Evolutionary conservation across 1,139 yeast species (phyloP), one percentile per base, ranked within the genome.

Genomic region (Schwanniomyces etchellsii): DNA sequence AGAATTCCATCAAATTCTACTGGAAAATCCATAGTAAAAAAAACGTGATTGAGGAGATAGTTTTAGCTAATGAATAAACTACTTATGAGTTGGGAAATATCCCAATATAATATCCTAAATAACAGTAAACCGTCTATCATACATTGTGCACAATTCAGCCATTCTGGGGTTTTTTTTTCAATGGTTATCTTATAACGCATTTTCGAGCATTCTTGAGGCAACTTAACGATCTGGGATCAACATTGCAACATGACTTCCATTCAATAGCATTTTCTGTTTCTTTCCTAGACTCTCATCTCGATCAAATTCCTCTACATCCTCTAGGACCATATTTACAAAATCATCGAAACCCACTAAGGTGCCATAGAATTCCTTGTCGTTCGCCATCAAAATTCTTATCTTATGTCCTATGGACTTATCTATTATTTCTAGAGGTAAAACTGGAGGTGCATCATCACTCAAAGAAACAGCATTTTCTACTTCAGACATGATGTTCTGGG

Each of bases 331-430:
- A 56, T 91, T 91, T 38, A 91, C 97, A 48, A 81, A 89, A 55
- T 91, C 97, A 55, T 91, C 98, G 55, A 91, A 89, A 1, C 97
- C 98, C 16, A 82, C 74, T 32, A 91, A 66, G 6, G 80, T 84
- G 2, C 98, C 98, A 16, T 74, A 72, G 55, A 88, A 91, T 54
- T 89, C 96, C 39, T 62, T 63, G 41, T 80, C 77, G 36, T 77
- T 74, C 42, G 83, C 78, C 68, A 88, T 69, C 35, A 89, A 70
- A 20, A 89, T 86, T 69, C 85, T 77, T 31, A 91, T 77, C 36
- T 72, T 68, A 30, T 85, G 75, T 13, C 95, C 96, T 27, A 91
- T 78, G 38, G 93, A 79, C 54, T 78, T 81, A 57, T 91, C 97
- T 28, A 91, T 84, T 30, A 86, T 72, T 54, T 89, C 97, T 40